phyloP scores from a whole-genome alignment of 805 yeast genomes.

The Starmera quercuum region DNA sequence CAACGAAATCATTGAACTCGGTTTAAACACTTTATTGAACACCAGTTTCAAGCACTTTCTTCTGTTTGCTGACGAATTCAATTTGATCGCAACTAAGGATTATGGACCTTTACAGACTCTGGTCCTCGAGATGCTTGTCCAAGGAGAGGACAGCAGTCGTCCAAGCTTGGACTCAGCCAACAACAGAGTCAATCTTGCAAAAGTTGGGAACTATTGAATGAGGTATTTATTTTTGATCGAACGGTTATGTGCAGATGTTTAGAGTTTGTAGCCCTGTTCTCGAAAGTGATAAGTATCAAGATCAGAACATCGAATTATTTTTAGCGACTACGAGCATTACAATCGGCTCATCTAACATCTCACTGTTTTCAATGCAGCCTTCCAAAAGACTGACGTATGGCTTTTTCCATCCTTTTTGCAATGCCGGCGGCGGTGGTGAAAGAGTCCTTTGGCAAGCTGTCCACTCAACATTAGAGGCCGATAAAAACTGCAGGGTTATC shows the following conservation, averaged over 20 bases:
- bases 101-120: slow-evolving; percentile 89
- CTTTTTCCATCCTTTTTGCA: slow-evolving; percentile 91
- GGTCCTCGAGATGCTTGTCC: slow-evolving; percentile 36
- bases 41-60: slow-evolving; percentile 93
- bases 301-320: too few relatives aligned
- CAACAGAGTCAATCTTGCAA: too few relatives aligned
- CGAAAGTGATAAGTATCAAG: too few relatives aligned
- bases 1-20: slow-evolving; percentile 88
- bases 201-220: too few relatives aligned
- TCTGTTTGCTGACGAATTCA: slow-evolving; percentile 78
- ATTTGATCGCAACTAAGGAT: slow-evolving; percentile 69
- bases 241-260: too few relatives aligned
- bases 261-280: too few relatives aligned
- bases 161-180: too few relatives aligned
- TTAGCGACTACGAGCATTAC: too few relatives aligned
- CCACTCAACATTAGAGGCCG: slow-evolving; percentile 48
- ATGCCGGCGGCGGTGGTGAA: slow-evolving; percentile 98
- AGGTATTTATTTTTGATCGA: too few relatives aligned
- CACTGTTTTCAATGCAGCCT: too few relatives aligned
- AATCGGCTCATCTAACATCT: too few relatives aligned
- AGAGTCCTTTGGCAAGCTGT: slow-evolving; percentile 95
- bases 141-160: neutral
- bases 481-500: slow-evolving; percentile 45
- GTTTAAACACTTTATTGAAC: slow-evolving; percentile 85
- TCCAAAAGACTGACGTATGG: slow-evolving; percentile 49